These are phyloP conservation scores for Mycena belliarum DNA, from an alignment of 768 basidiomycete genomes.

Conservation along the genomic window DNA sequence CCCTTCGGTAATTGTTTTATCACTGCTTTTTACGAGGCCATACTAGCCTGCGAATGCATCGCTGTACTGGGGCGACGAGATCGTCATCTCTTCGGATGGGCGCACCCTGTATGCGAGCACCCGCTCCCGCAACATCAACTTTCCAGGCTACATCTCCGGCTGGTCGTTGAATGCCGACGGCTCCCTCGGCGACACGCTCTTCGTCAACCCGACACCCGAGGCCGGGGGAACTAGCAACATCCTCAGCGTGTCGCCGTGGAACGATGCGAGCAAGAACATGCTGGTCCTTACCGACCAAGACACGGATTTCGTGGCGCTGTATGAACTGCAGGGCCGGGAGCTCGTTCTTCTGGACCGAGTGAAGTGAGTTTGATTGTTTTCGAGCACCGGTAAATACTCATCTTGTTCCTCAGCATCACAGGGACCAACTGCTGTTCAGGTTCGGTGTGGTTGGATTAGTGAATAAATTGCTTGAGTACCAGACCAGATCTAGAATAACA, in stretches of 20 bases:
- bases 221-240: constrained; percentile 20
- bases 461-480: background rate
- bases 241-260: constrained; percentile 17
- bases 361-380: constrained; percentile 1
- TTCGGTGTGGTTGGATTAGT: constrained; percentile 20
- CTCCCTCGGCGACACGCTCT: constrained; percentile 8
- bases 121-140: constrained; percentile 1
- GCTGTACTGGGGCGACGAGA: constrained; percentile 26
- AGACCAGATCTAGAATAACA: too few relatives aligned
- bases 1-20: constrained; percentile 16
- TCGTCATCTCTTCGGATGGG: constrained; percentile 21
- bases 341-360: constrained; percentile 17
- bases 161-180: constrained; percentile 15
- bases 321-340: constrained; percentile 10
- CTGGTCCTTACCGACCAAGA: constrained; percentile 20
- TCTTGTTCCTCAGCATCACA: constrained; percentile 5
- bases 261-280: constrained; percentile 18
- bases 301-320: constrained; percentile 16
- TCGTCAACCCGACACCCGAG: constrained; percentile 15
- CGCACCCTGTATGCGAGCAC: constrained; percentile 18
- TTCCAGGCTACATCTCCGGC: constrained; percentile 16
- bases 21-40: background rate
- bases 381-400: background rate
- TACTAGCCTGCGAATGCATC: constrained; percentile 17
- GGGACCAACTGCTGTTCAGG: constrained; percentile 20